Evolutionary conservation across 805 yeast species (phyloP).

Genomic region (Wickerhamomyces bisporus): DNA sequence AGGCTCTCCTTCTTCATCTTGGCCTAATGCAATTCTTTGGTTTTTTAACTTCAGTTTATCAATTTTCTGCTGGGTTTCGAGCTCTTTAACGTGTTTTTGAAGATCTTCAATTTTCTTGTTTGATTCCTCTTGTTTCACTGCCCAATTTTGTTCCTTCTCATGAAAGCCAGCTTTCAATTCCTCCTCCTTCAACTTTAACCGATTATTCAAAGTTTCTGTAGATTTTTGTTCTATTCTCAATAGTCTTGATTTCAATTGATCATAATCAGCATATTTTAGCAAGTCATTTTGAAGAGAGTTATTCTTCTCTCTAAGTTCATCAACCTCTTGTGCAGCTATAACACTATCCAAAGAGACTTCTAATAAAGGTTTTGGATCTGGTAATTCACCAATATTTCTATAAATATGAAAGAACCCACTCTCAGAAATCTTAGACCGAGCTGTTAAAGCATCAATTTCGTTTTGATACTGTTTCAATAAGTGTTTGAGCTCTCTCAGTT

Average conservation of each 20-base stretch:
- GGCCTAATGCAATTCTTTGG: slow-evolving; percentile 39
- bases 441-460: slow-evolving; percentile 80
- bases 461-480: slow-evolving; percentile 75
- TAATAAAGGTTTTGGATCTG: slow-evolving; percentile 84
- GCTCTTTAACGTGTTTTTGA: slow-evolving; percentile 54
- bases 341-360: slow-evolving; percentile 66
- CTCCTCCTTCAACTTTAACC: slow-evolving; percentile 61
- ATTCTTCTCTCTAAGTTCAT: slow-evolving; percentile 47
- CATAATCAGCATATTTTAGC: slow-evolving; percentile 70
- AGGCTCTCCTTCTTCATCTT: slow-evolving; percentile 23
- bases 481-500: slow-evolving; percentile 58
- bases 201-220: slow-evolving; percentile 47
- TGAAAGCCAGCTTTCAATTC: slow-evolving; percentile 61
- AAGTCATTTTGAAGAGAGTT: slow-evolving; percentile 50
- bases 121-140: slow-evolving; percentile 46
- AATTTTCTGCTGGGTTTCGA: slow-evolving; percentile 42
- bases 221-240: slow-evolving; percentile 55
- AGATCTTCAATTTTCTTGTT: slow-evolving; percentile 46
- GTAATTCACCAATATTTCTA: slow-evolving; percentile 77
- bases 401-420: slow-evolving; percentile 69
- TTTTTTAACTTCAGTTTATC: slow-evolving; percentile 37
- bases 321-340: slow-evolving; percentile 46
- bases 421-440: slow-evolving; percentile 72
- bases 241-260: slow-evolving; percentile 60
- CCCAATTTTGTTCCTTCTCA: slow-evolving; percentile 72